phyloP scores from a whole-genome alignment of 208 protist species.

The Wallacemonas sp. region DNA sequence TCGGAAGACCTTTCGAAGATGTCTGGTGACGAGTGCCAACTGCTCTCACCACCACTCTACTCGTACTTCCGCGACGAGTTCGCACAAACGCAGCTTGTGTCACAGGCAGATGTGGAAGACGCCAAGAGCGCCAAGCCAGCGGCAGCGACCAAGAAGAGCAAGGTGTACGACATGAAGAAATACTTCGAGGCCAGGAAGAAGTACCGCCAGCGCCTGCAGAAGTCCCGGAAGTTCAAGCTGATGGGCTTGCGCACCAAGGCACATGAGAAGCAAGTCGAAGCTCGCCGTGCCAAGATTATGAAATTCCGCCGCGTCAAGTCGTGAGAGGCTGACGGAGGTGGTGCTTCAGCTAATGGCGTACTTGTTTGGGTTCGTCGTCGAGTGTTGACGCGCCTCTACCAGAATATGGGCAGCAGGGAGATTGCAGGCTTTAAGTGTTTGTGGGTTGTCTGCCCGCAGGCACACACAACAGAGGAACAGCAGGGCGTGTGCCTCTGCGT shows the following conservation, averaged over 20 bases:
- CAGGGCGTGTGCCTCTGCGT: no score
- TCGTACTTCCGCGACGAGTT: conserved; percentile 92
- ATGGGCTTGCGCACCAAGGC: conserved; percentile 82
- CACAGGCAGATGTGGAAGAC: conserved; percentile 89
- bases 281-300: conserved; percentile 83
- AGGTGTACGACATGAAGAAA: conserved; percentile 93
- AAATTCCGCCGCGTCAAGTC: conserved; percentile 89
- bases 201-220: conserved; percentile 83
- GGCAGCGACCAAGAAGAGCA: conserved; percentile 71
- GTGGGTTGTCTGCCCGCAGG: background rate
- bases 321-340: conserved; percentile 22
- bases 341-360: background rate
- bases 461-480: no score
- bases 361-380: no score
- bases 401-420: no score
- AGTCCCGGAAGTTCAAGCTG: conserved; percentile 85
- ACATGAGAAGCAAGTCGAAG: conserved; percentile 90
- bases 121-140: conserved; percentile 86
- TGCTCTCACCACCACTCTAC: conserved; percentile 85
- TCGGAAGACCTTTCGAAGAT: conserved; percentile 86
- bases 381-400: no score
- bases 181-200: conserved; percentile 85
- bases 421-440: no score
- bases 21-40: conserved; percentile 90
- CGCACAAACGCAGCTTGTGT: conserved; percentile 73